Percentiles rank a stretch among this genome's conserved stretches.
phyloP scores from a whole-genome alignment of 2,329 filamentous ascomycete genomes.

The Nothopassalora personata region DNA sequence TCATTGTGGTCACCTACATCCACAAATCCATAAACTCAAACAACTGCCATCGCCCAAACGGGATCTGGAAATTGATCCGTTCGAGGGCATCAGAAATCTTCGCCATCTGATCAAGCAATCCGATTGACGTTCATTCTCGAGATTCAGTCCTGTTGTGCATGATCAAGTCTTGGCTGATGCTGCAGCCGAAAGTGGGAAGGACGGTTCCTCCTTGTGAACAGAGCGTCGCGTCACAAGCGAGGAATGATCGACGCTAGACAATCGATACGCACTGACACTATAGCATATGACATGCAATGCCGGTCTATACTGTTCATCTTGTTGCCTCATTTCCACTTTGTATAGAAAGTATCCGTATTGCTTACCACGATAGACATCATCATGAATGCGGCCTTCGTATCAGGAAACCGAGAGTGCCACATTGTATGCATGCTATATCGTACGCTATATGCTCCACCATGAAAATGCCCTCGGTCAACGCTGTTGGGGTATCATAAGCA shows the following conservation, averaged over 20 bases:
- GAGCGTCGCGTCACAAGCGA: neutral
- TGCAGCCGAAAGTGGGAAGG: neutral
- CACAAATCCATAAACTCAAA: slow-evolving; percentile 30
- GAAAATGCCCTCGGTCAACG: neutral
- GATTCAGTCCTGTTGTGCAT: neutral
- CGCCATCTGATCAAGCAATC: neutral
- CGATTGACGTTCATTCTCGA: neutral
- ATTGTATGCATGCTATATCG: neutral
- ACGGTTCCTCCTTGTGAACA: neutral
- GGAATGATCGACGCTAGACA: neutral
- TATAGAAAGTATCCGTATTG: neutral
- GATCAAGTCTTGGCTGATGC: neutral
- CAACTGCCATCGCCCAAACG: slow-evolving; percentile 27
- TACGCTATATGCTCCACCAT: neutral
- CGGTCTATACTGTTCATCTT: neutral
- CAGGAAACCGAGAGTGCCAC: no score
- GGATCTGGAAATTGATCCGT: slow-evolving; percentile 22
- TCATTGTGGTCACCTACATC: slow-evolving; percentile 18
- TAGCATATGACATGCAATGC: neutral
- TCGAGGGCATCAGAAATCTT: slow-evolving; percentile 11
- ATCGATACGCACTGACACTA: neutral
- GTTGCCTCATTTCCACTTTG: neutral
- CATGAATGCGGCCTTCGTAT: neutral
- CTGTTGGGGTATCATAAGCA: neutral
- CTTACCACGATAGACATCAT: neutral